These are phyloP conservation scores for Capsicum baccatum DNA, from an alignment of 257 asterid species.

Conservation along the genomic window DNA sequence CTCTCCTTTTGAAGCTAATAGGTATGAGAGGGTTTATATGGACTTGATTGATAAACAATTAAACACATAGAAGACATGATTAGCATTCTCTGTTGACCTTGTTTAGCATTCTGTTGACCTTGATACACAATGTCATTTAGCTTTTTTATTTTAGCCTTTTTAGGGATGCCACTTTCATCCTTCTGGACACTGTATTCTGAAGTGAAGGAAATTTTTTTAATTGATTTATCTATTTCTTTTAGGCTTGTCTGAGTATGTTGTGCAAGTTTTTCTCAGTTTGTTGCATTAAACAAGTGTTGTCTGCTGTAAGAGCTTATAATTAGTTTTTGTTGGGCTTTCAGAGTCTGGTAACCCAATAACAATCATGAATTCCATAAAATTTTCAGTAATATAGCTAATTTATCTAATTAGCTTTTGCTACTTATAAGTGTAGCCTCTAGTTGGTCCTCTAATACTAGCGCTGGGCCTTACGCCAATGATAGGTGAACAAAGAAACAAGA, in stretches of 20 bases:
- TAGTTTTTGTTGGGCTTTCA: not conserved
- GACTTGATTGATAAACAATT: not conserved
- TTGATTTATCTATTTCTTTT: not conserved
- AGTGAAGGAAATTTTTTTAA: not conserved
- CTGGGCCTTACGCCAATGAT: not conserved
- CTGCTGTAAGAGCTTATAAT: not conserved
- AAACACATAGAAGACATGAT: constrained; percentile 1
- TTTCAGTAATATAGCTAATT: not conserved
- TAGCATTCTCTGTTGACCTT: not conserved
- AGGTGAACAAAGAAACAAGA: not conserved
- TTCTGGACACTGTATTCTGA: not conserved
- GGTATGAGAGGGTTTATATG: not conserved
- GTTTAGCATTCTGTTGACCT: not conserved
- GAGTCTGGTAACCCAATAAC: not conserved
- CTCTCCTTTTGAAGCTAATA: constrained; percentile 11
- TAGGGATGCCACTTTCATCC: not conserved
- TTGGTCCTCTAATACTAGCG: not conserved
- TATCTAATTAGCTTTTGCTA: not conserved
- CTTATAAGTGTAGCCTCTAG: not conserved
- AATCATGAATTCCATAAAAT: not conserved
- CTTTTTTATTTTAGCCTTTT: not conserved
- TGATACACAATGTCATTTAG: not conserved
- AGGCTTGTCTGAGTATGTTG: constrained; percentile 1
- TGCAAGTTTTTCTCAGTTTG: constrained; percentile 10
- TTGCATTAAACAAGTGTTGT: not conserved